Evolutionary conservation across 1,284 basidiomycete species (phyloP).

Genomic region (Trichosporon inkin): DNA sequence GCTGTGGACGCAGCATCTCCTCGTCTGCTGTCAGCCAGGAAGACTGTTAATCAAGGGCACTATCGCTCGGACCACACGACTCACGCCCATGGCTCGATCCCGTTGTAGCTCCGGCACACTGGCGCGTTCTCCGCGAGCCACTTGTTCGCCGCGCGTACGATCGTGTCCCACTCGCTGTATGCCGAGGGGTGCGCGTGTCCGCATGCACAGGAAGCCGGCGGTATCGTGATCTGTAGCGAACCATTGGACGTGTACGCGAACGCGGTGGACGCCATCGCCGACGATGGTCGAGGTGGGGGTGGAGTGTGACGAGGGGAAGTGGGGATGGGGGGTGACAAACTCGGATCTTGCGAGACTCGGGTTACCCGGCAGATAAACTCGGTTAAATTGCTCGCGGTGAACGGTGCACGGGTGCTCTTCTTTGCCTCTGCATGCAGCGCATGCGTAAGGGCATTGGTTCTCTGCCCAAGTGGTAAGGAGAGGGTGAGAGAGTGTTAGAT

Average conservation of each 20-base stretch:
- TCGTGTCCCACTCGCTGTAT: constrained; percentile 11
- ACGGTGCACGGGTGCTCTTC: too few species aligned
- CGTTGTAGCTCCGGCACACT: constrained; percentile 14
- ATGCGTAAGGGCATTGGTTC: too few species aligned
- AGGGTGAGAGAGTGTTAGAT: too few species aligned
- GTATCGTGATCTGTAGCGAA: constrained; percentile 12
- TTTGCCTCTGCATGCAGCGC: too few species aligned
- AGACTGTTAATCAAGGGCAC: not conserved
- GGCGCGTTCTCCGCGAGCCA: constrained; percentile 17
- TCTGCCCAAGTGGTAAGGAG: too few species aligned
- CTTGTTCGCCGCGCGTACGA: constrained; percentile 7
- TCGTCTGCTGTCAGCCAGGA: constrained; percentile 7
- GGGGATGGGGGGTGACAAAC: constrained; percentile 1
- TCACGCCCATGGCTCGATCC: constrained; percentile 21
- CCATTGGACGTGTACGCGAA: constrained; percentile 8
- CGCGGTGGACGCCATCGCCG: not conserved
- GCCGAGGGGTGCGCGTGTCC: constrained; percentile 13
- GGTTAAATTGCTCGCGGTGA: too few species aligned
- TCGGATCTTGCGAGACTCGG: not conserved
- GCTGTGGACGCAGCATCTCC: constrained; percentile 6
- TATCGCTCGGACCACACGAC: not conserved
- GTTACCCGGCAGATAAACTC: not conserved
- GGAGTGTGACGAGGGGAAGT: not conserved
- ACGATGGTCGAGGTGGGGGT: not conserved
- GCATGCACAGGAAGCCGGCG: not conserved